phyloP scores from a whole-genome alignment of 108 stramenopile genomes.

The Schizochytrium sp. region DNA sequence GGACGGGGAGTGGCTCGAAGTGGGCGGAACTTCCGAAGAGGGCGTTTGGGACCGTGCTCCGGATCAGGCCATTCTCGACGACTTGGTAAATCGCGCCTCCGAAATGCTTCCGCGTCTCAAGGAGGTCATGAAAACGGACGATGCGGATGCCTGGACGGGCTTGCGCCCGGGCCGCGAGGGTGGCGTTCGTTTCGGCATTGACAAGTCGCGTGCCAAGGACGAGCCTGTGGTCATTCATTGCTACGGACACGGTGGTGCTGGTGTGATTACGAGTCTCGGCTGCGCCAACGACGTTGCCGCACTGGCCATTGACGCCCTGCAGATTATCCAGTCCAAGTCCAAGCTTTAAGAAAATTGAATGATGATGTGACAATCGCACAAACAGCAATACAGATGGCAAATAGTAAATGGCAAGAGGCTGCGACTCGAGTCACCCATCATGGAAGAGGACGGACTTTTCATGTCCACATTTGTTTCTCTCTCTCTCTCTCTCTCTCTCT shows the following conservation, averaged over 20 bases:
- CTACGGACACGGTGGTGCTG: neutral
- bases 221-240: neutral
- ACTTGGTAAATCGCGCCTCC: neutral
- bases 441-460: too few species aligned
- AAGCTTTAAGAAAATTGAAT: too few species aligned
- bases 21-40: neutral
- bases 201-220: neutral
- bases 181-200: neutral
- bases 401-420: too few species aligned
- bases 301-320: neutral
- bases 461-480: too few species aligned
- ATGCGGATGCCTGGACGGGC: neutral
- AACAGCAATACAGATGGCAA: too few species aligned
- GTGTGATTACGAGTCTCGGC: neutral
- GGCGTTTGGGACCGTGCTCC: neutral
- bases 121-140: neutral
- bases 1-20: neutral
- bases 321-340: neutral
- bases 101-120: neutral
- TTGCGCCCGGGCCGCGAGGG: neutral
- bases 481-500: too few species aligned
- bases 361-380: too few species aligned
- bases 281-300: neutral
- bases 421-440: too few species aligned
- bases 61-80: neutral